These are phyloP conservation scores for Yamadazyma songkhlaensis DNA, from an alignment of 1,139 yeast genomes.

Conservation along the genomic window DNA sequence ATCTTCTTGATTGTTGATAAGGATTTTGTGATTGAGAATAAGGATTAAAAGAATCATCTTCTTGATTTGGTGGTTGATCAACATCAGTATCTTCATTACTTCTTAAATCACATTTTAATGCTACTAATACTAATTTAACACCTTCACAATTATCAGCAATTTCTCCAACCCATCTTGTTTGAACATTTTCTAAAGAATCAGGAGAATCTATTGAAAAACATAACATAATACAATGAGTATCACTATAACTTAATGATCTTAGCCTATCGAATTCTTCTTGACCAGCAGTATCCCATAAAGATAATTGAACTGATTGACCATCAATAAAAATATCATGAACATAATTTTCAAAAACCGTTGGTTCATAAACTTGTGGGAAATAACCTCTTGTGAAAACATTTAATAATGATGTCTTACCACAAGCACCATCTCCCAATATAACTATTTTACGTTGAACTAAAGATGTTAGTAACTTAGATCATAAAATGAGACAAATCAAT, in stretches of 20 bases:
- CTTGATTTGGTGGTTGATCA: conserved; percentile 22
- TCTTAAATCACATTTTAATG: conserved; percentile 90
- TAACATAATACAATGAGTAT: conserved; percentile 94
- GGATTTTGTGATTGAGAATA: conserved; percentile 22
- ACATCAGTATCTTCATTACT: conserved; percentile 37
- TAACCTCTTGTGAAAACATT: conserved; percentile 97
- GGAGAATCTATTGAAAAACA: conserved; percentile 94
- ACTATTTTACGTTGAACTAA: conserved; percentile 84
- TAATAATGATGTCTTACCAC: conserved; percentile 53
- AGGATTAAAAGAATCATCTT: conserved; percentile 39
- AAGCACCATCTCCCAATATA: conserved; percentile 96
- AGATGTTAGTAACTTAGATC: background rate
- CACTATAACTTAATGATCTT: conserved; percentile 86
- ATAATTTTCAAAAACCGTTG: conserved; percentile 96
- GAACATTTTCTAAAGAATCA: conserved; percentile 92
- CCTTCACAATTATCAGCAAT: conserved; percentile 97
- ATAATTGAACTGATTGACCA: conserved; percentile 86
- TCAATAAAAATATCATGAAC: conserved; percentile 97
- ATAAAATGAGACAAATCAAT: background rate
- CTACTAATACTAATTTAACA: conserved; percentile 88
- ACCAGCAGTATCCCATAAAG: conserved; percentile 98
- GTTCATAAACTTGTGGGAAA: conserved; percentile 97
- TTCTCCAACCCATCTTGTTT: conserved; percentile 93
- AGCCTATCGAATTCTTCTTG: conserved; percentile 96
- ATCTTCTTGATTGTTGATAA: conserved; percentile 43